phyloP scores from a whole-genome alignment of 345 rosid genomes.

The Moricandia arvensis region DNA sequence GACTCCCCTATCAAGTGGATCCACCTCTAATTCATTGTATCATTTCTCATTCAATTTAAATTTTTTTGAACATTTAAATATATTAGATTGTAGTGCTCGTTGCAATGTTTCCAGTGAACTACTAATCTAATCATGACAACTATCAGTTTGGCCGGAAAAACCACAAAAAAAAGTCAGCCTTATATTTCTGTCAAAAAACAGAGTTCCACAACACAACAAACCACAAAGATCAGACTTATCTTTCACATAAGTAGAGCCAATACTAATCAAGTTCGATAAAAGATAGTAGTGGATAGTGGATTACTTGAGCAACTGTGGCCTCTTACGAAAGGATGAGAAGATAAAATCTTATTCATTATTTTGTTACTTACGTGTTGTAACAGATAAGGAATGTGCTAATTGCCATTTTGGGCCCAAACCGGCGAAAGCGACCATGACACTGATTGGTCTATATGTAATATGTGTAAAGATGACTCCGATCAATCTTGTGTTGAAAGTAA shows the following conservation, averaged over 20 bases:
- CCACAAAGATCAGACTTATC: neutral
- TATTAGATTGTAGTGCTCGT: too few relatives aligned
- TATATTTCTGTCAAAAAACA: too few relatives aligned
- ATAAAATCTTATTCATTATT: neutral
- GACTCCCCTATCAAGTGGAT: too few relatives aligned
- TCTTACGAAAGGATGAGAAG: neutral
- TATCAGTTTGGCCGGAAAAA: too few relatives aligned
- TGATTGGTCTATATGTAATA: neutral
- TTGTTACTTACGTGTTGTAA: neutral
- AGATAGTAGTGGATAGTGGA: constrained; percentile 1
- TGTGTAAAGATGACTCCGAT: neutral
- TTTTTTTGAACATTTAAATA: too few relatives aligned
- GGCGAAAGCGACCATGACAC: constrained; percentile 1
- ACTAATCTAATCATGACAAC: too few relatives aligned
- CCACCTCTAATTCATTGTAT: too few relatives aligned
- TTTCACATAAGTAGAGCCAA: neutral
- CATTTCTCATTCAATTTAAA: too few relatives aligned
- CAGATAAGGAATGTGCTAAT: neutral
- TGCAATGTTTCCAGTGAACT: too few relatives aligned
- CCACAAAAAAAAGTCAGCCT: too few relatives aligned
- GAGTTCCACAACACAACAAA: neutral
- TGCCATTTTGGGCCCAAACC: neutral
- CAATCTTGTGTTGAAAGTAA: neutral
- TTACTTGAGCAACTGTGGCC: constrained; percentile 10
- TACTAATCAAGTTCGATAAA: neutral